These are phyloP conservation scores for Yarrowia yakushimensis DNA, from an alignment of 805 yeast genomes.

Conservation along the genomic window DNA sequence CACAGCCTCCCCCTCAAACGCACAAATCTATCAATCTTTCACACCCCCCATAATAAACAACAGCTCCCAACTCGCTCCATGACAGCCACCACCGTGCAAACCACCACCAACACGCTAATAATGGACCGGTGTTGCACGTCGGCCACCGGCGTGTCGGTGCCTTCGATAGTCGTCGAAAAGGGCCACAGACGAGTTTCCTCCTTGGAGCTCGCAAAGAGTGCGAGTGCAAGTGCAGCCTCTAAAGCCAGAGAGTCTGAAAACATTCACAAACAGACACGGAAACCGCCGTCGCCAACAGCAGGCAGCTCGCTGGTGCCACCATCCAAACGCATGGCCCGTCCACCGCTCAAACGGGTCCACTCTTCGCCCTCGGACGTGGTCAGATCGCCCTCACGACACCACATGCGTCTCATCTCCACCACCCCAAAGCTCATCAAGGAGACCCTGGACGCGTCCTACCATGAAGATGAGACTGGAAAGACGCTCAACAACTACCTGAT, in stretches of 20 bases:
- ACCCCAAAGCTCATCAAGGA: constrained; percentile 38
- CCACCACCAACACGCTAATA: neutral
- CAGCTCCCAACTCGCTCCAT: neutral
- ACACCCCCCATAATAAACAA: neutral
- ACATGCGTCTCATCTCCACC: constrained; percentile 37
- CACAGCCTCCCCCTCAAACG: neutral
- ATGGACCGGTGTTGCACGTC: constrained; percentile 16
- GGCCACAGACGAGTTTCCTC: constrained; percentile 8
- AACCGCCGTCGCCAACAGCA: neutral
- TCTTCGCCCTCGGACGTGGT: constrained; percentile 36
- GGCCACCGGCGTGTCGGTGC: constrained; percentile 10
- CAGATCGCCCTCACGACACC: constrained; percentile 39
- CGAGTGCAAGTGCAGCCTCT: neutral
- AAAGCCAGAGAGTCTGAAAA: neutral
- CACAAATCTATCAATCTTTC: neutral
- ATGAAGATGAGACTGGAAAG: constrained; percentile 35
- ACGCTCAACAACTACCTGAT: constrained; percentile 54
- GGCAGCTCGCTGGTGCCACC: neutral
- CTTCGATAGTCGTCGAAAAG: constrained; percentile 10
- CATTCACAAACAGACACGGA: neutral
- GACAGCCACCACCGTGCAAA: constrained; percentile 9
- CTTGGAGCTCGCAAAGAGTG: neutral
- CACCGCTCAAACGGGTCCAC: constrained; percentile 33
- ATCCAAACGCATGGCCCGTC: constrained; percentile 12
- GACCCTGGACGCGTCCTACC: constrained; percentile 35